Evolutionary conservation across 163 green algal species (phyloP).

Genomic region (Chlorella variabilis): DNA sequence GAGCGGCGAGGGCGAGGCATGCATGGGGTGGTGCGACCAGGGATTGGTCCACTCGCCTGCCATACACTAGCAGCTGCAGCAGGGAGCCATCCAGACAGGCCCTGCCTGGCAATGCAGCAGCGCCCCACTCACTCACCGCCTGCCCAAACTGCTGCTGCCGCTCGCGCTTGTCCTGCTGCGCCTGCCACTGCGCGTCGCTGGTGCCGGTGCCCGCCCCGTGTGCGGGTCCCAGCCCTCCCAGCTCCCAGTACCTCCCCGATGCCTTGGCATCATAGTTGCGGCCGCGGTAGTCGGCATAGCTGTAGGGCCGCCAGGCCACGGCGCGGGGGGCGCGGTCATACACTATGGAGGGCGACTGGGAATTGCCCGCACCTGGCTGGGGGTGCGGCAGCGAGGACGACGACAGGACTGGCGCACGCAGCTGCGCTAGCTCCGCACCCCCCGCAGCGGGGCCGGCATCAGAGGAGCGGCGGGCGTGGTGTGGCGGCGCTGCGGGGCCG

Average conservation of each 20-base stretch:
- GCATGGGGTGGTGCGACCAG: no score
- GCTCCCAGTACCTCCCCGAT: slow-evolving; percentile 2
- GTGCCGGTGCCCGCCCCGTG: not conserved
- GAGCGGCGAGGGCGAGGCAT: not conserved
- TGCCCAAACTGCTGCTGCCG: slow-evolving; percentile 42
- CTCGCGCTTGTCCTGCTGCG: slow-evolving; percentile 41
- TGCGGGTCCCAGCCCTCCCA: slow-evolving; percentile 6
- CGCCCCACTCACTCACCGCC: not conserved
- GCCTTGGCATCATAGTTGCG: slow-evolving; percentile 18
- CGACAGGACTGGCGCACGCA: not conserved
- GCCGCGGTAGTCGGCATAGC: slow-evolving; percentile 1
- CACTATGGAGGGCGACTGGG: not conserved
- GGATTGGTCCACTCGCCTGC: no score
- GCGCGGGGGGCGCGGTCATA: slow-evolving; percentile 4
- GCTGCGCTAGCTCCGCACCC: not conserved
- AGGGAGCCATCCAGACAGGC: no score
- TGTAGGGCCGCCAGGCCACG: slow-evolving; percentile 6
- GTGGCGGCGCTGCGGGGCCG: no score
- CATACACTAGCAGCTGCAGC: no score
- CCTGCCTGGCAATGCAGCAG: no score
- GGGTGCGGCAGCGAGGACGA: no score
- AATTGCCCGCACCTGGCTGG: no score
- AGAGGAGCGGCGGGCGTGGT: not conserved
- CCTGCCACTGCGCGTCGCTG: slow-evolving; percentile 39
- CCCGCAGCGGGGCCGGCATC: no score